Base-by-base conservation (phyloP, 805 yeast genomes). In the Wilhelminamyces savonicus region DNA sequence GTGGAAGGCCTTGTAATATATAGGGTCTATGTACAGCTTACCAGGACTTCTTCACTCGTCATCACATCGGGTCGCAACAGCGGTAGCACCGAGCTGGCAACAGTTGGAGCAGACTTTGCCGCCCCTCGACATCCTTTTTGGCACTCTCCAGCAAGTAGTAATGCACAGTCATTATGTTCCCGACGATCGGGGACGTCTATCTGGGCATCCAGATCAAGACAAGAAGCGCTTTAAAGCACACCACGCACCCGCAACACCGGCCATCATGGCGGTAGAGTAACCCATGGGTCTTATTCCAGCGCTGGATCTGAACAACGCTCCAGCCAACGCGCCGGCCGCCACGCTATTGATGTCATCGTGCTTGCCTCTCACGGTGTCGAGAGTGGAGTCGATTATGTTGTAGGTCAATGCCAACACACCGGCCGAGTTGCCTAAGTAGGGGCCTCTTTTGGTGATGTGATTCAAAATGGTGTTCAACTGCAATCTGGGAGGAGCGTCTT, bases 171-270 rank as follows among this genome's bases (percentile, higher is more conserved):
- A 9, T 9, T 10, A 12, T 11, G 5, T 9, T 5, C n/a, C n/a
- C 5, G 13, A 21, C 23, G 5, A 21, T 5, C 23, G n/a, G 8
- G 10, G 10, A 5, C n/a, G 11, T 6, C 10, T 21, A 21, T 21
- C 13, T 21, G n/a, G 13, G 6, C 4, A n/a, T 7, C 8, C 28
- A 27, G 37, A 23, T 37, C 36, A 30, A 31, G 20, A 10, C 17
- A 28, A 26, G 22, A 31, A 29, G 33, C 61, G 57, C 65, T 90
- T 90, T 49, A 82, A 51, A 28, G 82, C 90, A 66, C 94, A 80
- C 98, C 98, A 90, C 21, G 76, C 77, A 40, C 82, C 95, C 30
- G 97, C 94, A 38, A 82, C 94, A 40, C 76, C 74, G n/a, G 95
- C 84, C 78, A 78, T 80, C 51, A 88, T 54, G 25, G 74, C 92